Conservation (phyloP, 371 early-diverging fungal species). For the Mucor racemosus region DNA sequence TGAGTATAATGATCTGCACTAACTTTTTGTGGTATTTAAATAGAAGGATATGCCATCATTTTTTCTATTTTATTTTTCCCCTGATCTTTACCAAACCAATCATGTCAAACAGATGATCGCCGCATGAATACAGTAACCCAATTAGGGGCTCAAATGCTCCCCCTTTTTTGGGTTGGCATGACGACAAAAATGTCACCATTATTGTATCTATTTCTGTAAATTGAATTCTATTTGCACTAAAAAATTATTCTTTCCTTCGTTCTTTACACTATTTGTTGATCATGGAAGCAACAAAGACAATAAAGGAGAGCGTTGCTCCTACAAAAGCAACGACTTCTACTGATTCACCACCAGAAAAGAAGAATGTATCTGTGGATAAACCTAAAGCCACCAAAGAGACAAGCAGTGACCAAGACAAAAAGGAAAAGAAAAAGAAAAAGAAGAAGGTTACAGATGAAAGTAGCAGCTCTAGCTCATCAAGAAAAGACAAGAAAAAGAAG, state of each 20-base stretch:
- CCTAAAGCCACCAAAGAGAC: neutral
- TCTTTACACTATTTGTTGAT: neutral
- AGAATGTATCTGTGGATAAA: neutral
- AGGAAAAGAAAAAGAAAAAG: conserved; percentile 5
- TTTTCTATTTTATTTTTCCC: neutral
- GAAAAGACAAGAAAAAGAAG: conserved; percentile 7
- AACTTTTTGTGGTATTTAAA: neutral
- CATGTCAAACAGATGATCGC: neutral
- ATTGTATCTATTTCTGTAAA: neutral
- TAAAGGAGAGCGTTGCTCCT: neutral
- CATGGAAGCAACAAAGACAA: conserved; percentile 2
- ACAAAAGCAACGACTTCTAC: neutral
- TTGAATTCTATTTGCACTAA: neutral
- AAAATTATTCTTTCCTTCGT: neutral
- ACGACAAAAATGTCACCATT: conserved; percentile 11
- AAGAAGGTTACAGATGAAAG: neutral
- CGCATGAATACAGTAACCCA: neutral
- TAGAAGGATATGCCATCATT: neutral
- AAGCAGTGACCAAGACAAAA: neutral
- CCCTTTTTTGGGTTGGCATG: neutral
- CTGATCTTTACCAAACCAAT: neutral
- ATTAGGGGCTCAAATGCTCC: neutral
- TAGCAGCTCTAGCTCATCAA: neutral
- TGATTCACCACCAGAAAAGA: neutral
- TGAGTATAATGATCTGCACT: too few relatives aligned